These are phyloP conservation scores for Selenicereus undatus DNA, from an alignment of 148 eudicot species.

Conservation along the genomic window DNA sequence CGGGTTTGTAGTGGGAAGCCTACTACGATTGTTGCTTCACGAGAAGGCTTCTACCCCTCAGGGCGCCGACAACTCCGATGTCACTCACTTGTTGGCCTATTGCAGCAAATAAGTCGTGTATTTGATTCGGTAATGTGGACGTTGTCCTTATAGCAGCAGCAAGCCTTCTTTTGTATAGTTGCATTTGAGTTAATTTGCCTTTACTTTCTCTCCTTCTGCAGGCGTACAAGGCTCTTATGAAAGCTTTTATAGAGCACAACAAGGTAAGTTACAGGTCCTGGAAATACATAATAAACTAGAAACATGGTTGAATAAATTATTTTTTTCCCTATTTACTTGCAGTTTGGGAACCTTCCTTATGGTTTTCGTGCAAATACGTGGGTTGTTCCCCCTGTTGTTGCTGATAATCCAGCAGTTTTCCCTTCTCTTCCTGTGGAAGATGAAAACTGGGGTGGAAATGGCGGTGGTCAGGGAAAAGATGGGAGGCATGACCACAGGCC, in stretches of 20 bases:
- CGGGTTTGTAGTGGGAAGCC: slow-evolving; percentile 90
- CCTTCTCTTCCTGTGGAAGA: slow-evolving; percentile 87
- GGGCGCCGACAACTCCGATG: slow-evolving; percentile 57
- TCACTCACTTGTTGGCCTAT: slow-evolving; percentile 67
- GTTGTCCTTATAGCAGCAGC: neutral
- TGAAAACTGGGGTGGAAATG: slow-evolving; percentile 91
- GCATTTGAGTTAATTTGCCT: neutral
- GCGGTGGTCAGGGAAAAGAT: slow-evolving; percentile 86
- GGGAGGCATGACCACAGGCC: slow-evolving; percentile 51
- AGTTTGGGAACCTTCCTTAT: slow-evolving; percentile 97
- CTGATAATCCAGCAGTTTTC: slow-evolving; percentile 61
- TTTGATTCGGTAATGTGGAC: slow-evolving; percentile 62
- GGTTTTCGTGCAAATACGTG: slow-evolving; percentile 94
- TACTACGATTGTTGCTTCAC: slow-evolving; percentile 70
- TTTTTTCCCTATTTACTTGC: slow-evolving; percentile 25
- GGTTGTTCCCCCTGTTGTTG: slow-evolving; percentile 78
- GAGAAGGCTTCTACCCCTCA: slow-evolving; percentile 77
- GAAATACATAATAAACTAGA: neutral
- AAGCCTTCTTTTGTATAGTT: slow-evolving; percentile 1
- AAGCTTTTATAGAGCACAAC: slow-evolving; percentile 82
- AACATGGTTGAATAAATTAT: slow-evolving; percentile 9
- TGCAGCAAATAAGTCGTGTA: slow-evolving; percentile 70
- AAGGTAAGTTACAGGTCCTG: slow-evolving; percentile 42
- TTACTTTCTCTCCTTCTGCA: slow-evolving; percentile 25
- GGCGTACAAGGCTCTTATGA: slow-evolving; percentile 90